Base-by-base conservation (phyloP, 1,284 basidiomycete species). In the Ceratorhiza oryzae-sativae region DNA sequence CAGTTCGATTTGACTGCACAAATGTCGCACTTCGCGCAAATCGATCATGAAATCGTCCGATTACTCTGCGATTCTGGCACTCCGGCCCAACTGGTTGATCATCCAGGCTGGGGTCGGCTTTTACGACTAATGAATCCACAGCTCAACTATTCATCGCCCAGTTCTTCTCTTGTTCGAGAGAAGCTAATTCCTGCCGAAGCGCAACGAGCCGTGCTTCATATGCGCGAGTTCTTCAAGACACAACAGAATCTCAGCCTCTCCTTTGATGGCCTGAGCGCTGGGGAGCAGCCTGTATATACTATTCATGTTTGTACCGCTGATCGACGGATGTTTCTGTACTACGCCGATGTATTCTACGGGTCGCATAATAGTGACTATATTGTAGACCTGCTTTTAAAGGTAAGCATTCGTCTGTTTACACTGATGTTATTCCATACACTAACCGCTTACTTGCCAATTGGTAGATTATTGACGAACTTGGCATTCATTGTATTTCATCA, bases 291-390 rank as follows among this genome's bases (percentile, higher is more conserved):
- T 0, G 72, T 80, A 30, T 80, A 80, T 55, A 79, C 76, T 0
- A 45, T 77, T 5, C 80, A 80, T 71, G 73, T 76, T 32, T 80
- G 79, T 13, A 79, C 77, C 0, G 68, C 77, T 5, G 56, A 72
- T 39, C 76, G 75, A 2, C 15, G 71, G 1, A 73, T 71, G 3
- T 80, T 75, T 61, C 74, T 81, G 45, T 71, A 79, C 36, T 73
- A 79, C 41, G 79, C 79, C 1, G 71, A 80, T 71, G 76, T 76
- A 0, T 77, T 76, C 2, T 53, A 63, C 23, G 51, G 72, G 42
- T 56, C 63, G 2, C 72, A 75, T 20, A 73, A 49, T n/a, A 61
- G 45, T 13, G 62, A 74, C 13, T 60, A 75, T 15, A 63, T 75
- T 18, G 42, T n/a, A 10, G 20, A 72, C 27, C 32, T 68, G 12